These are phyloP conservation scores for Canariomyces notabilis DNA, from an alignment of 2,329 filamentous ascomycete genomes.

Conservation along the genomic window DNA sequence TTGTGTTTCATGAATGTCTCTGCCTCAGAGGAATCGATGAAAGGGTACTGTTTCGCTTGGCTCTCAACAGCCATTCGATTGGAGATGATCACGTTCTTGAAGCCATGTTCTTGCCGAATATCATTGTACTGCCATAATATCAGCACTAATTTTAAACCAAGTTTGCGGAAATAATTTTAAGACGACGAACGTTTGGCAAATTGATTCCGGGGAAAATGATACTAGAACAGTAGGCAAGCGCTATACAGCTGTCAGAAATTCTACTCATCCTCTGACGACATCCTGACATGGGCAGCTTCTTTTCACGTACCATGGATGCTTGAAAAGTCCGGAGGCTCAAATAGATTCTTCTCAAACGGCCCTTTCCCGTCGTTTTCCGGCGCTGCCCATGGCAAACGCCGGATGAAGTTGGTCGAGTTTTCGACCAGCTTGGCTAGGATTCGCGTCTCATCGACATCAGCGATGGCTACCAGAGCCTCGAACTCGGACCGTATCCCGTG, in stretches of 20 bases:
- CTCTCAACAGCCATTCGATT: constrained; percentile 47
- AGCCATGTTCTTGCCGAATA: constrained; percentile 55
- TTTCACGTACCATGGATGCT: constrained; percentile 68
- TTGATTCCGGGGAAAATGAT: constrained; percentile 41
- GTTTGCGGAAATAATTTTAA: no score
- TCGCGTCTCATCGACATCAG: constrained; percentile 61
- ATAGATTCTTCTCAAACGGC: constrained; percentile 67
- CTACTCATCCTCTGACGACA: no score
- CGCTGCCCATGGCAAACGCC: constrained; percentile 60
- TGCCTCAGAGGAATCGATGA: constrained; percentile 57
- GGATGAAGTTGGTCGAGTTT: constrained; percentile 60
- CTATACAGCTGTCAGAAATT: constrained; percentile 30
- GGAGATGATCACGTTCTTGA: constrained; percentile 60
- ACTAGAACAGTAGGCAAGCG: constrained; percentile 40
- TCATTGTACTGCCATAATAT: constrained; percentile 48
- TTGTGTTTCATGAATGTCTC: constrained; percentile 58
- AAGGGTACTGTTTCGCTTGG: constrained; percentile 43
- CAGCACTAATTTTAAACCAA: no score
- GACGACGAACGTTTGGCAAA: constrained; percentile 30
- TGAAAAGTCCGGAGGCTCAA: constrained; percentile 68
- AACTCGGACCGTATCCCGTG: constrained; percentile 54
- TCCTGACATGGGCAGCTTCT: no score
- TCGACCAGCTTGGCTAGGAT: constrained; percentile 58
- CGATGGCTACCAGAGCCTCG: constrained; percentile 54
- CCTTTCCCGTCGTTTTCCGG: constrained; percentile 35